Conservation (phyloP, 257 asterid genomes). For the Solanum peruvianum region DNA sequence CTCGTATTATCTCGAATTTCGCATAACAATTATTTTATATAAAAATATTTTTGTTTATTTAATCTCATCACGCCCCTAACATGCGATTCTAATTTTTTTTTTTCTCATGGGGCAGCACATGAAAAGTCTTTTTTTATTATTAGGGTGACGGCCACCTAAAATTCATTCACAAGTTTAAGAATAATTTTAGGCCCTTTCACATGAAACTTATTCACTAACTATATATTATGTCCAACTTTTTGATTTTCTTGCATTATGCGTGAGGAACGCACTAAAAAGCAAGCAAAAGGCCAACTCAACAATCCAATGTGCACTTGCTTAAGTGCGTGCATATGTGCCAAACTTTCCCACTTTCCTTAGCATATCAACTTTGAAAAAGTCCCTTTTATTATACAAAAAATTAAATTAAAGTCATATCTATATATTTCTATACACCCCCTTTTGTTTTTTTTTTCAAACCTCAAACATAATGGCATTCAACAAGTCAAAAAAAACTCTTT, state of each 20-base stretch:
- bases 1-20: too few relatives aligned
- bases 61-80: not conserved
- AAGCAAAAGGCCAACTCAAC: slow-evolving; percentile 13
- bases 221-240: not conserved
- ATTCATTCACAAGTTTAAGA: not conserved
- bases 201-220: not conserved
- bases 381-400: not conserved
- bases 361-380: slow-evolving; percentile 12
- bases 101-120: not conserved
- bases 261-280: slow-evolving; percentile 26
- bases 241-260: not conserved
- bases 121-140: not conserved
- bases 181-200: not conserved
- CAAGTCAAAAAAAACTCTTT: slow-evolving; percentile 29
- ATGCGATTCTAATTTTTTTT: not conserved
- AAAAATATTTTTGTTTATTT: not conserved
- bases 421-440: not conserved
- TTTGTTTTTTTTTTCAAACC: not conserved
- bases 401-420: not conserved
- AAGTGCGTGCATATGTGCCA: slow-evolving; percentile 22
- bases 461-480: slow-evolving; percentile 33
- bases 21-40: too few relatives aligned
- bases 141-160: not conserved
- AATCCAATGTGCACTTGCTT: slow-evolving; percentile 22
- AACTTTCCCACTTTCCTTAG: slow-evolving; percentile 29